These are phyloP conservation scores for Euphrasia arctica DNA, from an alignment of 305 asterid genomes.

Conservation along the genomic window DNA sequence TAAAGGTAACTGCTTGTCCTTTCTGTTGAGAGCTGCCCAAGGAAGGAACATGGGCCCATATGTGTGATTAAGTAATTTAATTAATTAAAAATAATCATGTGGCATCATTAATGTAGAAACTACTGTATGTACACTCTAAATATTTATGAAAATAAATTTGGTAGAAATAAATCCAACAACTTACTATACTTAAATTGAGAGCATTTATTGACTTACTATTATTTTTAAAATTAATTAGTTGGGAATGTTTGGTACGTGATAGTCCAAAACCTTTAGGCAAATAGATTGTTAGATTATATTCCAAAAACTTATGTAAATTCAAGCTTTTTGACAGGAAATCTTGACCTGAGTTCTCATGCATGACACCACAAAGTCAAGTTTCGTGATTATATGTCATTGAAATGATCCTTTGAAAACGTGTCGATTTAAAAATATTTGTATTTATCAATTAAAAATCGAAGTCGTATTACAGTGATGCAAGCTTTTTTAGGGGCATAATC, in stretches of 20 bases:
- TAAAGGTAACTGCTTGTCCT: constrained; percentile 33
- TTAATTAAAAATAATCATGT: not conserved
- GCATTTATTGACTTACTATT: not conserved
- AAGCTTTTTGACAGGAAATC: not conserved
- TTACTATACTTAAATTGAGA: not conserved
- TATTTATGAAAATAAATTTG: not conserved
- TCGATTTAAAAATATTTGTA: not conserved
- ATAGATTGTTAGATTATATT: not conserved
- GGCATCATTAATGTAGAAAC: not conserved
- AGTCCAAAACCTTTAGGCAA: not conserved
- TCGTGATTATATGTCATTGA: not conserved
- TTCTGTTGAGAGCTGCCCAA: constrained; percentile 28
- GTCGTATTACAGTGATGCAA: not conserved
- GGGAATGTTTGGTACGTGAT: not conserved
- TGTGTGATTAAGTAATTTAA: constrained; percentile 11
- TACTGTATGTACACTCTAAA: constrained; percentile 1
- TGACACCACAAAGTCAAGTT: not conserved
- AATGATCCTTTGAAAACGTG: not conserved
- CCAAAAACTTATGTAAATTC: not conserved
- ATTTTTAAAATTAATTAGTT: not conserved
- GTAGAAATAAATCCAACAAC: not conserved
- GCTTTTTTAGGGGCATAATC: no score
- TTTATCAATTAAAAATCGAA: not conserved
- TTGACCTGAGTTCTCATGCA: not conserved
- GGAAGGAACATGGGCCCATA: constrained; percentile 9